Base-by-base conservation (phyloP, 2,329 filamentous ascomycete species). In the Arthroderma sp. region DNA sequence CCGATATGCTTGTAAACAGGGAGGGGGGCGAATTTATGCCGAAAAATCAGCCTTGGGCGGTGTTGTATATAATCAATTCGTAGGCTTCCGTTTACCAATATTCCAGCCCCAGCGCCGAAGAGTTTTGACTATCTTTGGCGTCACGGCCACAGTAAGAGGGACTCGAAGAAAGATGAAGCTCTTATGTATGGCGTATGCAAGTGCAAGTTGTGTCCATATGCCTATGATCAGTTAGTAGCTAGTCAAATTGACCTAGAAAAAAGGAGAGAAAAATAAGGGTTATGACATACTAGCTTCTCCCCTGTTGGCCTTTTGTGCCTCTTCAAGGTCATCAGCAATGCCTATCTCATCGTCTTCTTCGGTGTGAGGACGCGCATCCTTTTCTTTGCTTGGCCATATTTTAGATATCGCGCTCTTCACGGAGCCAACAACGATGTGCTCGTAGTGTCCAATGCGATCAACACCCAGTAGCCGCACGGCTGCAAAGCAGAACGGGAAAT, bases 171-270 rank as follows among this genome's bases (percentile, higher is more conserved):
- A 95, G 66, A 98, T 96, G 71, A 97, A 89, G 65, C 87, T 94
- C 76, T 98, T 98, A 78, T 98, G 93, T 59, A 98, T 88, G 28
- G 91, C 91, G 68, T 98, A 98, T 11, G 93, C 93, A 53, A 98
- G 80, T 15, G 88, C 90, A 31, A 98, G 77, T 69, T 96, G 90
- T 7, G 93, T 97, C 81, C 82, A 85, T 54, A 86, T 75, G 66
- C 81, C 82, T 85, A 62, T 37, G 23, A 25, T 53, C 39, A 17
- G 33, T 15, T 39, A 23, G 31, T 41, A 25, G 56, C 17, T 23
- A 21, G 44, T 15, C 19, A 28, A 25, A 47, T 11, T 2, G 15
- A 33, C 59, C 56, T 57, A 56, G 39, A 17, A 19, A 15, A 44
- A 56, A 23, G 19, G 35, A 43, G 19, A 38, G 17, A n/a, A 39